These are phyloP conservation scores for Coemansia sp. DNA, from an alignment of 192 early-diverging fungal species.

Conservation along the genomic window DNA sequence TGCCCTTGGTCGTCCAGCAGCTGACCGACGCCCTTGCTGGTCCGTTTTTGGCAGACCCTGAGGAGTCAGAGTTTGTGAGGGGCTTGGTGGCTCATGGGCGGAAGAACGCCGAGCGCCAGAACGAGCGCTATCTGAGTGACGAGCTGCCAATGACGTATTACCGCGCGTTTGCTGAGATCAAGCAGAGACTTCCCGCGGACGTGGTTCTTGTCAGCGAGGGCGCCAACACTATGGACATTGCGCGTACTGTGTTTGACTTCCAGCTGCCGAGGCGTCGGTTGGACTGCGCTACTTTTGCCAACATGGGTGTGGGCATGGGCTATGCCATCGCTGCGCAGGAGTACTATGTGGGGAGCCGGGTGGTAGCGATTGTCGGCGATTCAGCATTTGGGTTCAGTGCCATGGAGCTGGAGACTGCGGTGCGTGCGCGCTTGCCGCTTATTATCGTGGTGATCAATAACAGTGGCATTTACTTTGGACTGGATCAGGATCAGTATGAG, in stretches of 20 bases:
- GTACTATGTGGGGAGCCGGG: conserved; percentile 46
- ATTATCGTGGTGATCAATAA: conserved; percentile 78
- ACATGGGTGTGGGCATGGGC: conserved; percentile 81
- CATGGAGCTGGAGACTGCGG: conserved; percentile 75
- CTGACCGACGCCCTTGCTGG: conserved; percentile 31
- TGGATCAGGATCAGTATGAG: conserved; percentile 56
- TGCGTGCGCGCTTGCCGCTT: conserved; percentile 60
- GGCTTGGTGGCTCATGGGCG: conserved; percentile 34
- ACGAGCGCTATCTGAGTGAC: conserved; percentile 42
- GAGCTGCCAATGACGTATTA: conserved; percentile 64
- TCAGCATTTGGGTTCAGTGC: conserved; percentile 81
- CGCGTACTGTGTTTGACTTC: conserved; percentile 66
- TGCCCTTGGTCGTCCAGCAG: conserved; percentile 58
- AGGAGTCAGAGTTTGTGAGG: conserved; percentile 19
- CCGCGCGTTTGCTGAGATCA: conserved; percentile 67
- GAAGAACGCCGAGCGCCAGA: conserved; percentile 51
- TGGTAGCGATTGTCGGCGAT: conserved; percentile 73
- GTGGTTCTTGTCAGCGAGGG: conserved; percentile 71
- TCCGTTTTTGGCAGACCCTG: conserved; percentile 20
- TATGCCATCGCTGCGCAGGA: conserved; percentile 69
- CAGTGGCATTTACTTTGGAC: conserved; percentile 73
- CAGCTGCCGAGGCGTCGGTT: conserved; percentile 61
- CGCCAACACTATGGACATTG: conserved; percentile 82
- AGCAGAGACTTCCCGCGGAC: conserved; percentile 53
- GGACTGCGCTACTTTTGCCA: conserved; percentile 73